Evolutionary conservation across 345 rosid species (phyloP).

Genomic region (Gynandropsis gynandra): DNA sequence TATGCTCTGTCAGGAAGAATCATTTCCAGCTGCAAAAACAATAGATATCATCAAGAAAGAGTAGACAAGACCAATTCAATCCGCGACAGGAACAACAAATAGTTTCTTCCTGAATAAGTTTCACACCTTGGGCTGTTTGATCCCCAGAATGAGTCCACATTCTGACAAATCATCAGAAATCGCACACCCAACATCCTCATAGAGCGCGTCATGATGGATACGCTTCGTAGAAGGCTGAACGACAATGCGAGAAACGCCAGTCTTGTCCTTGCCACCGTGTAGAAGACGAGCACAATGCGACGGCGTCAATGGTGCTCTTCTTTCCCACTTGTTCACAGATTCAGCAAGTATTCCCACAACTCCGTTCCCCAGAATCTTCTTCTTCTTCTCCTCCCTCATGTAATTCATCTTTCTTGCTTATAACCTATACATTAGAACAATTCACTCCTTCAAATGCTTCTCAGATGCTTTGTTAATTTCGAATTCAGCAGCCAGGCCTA

Average conservation of each 20-base stretch:
- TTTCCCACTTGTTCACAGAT: conserved; percentile 82
- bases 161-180: conserved; percentile 78
- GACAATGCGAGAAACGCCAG: conserved; percentile 71
- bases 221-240: conserved; percentile 91
- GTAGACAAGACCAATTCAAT: not conserved
- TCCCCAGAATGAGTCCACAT: conserved; percentile 78
- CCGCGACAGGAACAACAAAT: too few relatives aligned
- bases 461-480: not conserved
- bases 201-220: conserved; percentile 73
- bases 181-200: conserved; percentile 78
- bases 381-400: conserved; percentile 14
- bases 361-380: conserved; percentile 72
- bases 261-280: conserved; percentile 51
- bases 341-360: conserved; percentile 80
- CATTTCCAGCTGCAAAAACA: conserved; percentile 50
- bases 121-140: conserved; percentile 73
- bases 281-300: conserved; percentile 85
- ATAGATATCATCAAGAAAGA: not conserved
- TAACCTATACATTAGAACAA: conserved; percentile 1
- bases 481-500: not conserved
- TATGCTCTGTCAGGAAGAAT: conserved; percentile 76
- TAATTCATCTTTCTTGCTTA: conserved; percentile 4
- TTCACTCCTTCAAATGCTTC: not conserved
- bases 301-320: conserved; percentile 83
- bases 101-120: not conserved